phyloP scores from a whole-genome alignment of 345 rosid genomes.

The Brassica napus region Da-Ae NC_063450.1:32463001-32463500 shows the following conservation, averaged over 20 bases:
- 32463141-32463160: not conserved
- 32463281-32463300: not conserved
- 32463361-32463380: not conserved
- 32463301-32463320: not conserved
- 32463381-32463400: no score
- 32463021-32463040: no score
- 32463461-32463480: no score
- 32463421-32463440: no score
- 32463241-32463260: not conserved
- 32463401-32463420: no score
- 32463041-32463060: not conserved
- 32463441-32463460: no score
- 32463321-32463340: not conserved
- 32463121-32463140: not conserved
- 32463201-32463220: not conserved
- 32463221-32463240: not conserved
- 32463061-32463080: no score
- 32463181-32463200: not conserved
- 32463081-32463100: no score
- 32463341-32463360: not conserved
- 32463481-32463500: no score
- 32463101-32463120: not conserved
- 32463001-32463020: no score
- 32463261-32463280: not conserved
- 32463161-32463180: not conserved